Conservation (phyloP, 768 basidiomycete species). For the Cytidiella melzeri region DNA sequence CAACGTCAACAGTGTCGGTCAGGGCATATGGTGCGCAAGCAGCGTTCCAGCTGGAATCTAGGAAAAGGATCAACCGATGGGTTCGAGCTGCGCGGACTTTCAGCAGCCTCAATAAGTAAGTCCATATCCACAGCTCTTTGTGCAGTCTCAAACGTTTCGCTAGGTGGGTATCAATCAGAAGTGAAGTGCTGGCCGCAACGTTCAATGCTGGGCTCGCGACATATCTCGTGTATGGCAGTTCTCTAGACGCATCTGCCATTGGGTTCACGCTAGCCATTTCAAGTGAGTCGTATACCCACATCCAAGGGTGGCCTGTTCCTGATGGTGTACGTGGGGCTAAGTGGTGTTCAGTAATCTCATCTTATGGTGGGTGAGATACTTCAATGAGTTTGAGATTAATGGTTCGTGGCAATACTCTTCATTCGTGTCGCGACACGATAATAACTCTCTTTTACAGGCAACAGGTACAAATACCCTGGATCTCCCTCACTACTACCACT, state of each 20-base stretch:
- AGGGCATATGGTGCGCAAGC: conserved; percentile 52
- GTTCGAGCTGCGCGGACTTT: conserved; percentile 34
- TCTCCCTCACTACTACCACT: neutral
- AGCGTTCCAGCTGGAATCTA: conserved; percentile 35
- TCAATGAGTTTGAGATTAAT: conserved; percentile 41
- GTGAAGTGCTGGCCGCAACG: conserved; percentile 49
- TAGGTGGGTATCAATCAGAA: conserved; percentile 28
- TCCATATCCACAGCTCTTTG: neutral
- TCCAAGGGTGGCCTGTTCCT: neutral
- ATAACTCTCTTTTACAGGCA: conserved; percentile 1
- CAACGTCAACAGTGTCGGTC: conserved; percentile 33
- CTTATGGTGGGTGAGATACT: conserved; percentile 41
- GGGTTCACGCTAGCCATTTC: conserved; percentile 40
- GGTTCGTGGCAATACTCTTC: conserved; percentile 32
- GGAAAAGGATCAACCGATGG: conserved; percentile 43
- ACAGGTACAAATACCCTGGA: conserved; percentile 8
- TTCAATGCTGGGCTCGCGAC: conserved; percentile 46
- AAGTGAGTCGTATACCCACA: conserved; percentile 19
- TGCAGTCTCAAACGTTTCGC: neutral
- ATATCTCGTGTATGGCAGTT: conserved; percentile 45
- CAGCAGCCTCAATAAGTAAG: conserved; percentile 39
- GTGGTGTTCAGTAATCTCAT: conserved; percentile 55
- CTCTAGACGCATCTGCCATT: conserved; percentile 34
- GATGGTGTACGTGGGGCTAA: conserved; percentile 9
- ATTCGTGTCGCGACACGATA: neutral